Percentiles rank a stretch among this genome's conserved stretches.
Evolutionary conservation across 306 rosid species (phyloP).

Genomic region (Elaeagnus macrophylla): DNA sequence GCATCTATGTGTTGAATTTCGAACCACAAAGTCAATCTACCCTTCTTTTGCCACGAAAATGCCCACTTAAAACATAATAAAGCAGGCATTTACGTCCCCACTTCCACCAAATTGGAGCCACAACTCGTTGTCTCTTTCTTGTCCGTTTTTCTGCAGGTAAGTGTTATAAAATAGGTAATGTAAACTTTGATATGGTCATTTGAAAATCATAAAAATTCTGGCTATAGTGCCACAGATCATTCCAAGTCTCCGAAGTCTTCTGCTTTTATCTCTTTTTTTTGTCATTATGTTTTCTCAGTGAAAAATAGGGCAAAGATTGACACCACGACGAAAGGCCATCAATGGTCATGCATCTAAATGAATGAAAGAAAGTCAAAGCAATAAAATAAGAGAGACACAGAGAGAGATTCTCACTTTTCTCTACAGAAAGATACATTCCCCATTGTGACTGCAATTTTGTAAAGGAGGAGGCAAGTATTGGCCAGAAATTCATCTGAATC

Average conservation of each 20-base stretch:
- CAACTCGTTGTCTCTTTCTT: slow-evolving; percentile 34
- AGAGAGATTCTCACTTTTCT: slow-evolving; percentile 50
- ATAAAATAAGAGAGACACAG: slow-evolving; percentile 1
- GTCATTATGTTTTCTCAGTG: too few species aligned
- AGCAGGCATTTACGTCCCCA: slow-evolving; percentile 28
- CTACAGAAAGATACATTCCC: slow-evolving; percentile 27
- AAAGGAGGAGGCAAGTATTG: slow-evolving; percentile 42
- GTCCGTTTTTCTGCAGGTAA: slow-evolving; percentile 37
- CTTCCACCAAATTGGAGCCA: slow-evolving; percentile 27
- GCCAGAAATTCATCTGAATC: slow-evolving; percentile 82
- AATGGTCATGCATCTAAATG: too few species aligned
- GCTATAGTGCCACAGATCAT: background rate
- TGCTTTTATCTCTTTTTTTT: too few species aligned
- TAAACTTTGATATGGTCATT: background rate
- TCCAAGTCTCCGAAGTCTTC: too few species aligned
- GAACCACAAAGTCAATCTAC: slow-evolving; percentile 18
- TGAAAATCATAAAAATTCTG: background rate
- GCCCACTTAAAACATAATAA: slow-evolving; percentile 23
- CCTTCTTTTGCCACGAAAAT: slow-evolving; percentile 11
- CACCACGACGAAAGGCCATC: too few species aligned
- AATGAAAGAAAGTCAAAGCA: too few species aligned
- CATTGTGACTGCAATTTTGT: slow-evolving; percentile 46
- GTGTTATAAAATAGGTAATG: background rate
- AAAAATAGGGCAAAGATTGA: too few species aligned
- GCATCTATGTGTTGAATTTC: too few species aligned